Evolutionary conservation across 2,329 filamentous ascomycete genomes (phyloP).

Genomic region (Trichoderma pleuroti): DNA sequence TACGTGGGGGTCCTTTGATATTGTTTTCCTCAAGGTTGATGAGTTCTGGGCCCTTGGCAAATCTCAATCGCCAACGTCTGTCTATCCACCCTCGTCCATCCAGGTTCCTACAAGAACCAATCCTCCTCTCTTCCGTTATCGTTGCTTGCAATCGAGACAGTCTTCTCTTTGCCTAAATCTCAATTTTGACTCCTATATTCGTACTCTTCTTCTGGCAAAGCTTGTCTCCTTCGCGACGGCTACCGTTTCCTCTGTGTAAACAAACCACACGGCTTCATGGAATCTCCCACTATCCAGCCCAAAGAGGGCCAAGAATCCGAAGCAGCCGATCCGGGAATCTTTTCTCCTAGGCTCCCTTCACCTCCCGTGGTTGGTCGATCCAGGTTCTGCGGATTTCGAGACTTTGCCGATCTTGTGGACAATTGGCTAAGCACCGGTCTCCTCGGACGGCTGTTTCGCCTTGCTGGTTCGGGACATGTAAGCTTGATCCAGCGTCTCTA

Average conservation of each 20-base stretch:
- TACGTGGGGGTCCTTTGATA: neutral
- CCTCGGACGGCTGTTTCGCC: slow-evolving; percentile 60
- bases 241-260: neutral
- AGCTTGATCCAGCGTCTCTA: slow-evolving; percentile 25
- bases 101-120: neutral
- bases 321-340: neutral
- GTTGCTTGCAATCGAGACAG: neutral
- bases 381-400: slow-evolving; percentile 33
- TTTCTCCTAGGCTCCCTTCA: slow-evolving; percentile 10
- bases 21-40: neutral
- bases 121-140: neutral
- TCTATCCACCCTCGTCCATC: neutral
- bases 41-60: neutral
- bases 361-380: slow-evolving; percentile 23
- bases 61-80: neutral
- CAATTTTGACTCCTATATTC: neutral
- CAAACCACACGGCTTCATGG: neutral
- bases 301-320: neutral
- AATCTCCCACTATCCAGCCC: neutral
- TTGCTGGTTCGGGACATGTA: slow-evolving; percentile 67
- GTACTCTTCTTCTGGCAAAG: neutral
- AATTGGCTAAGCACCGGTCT: slow-evolving; percentile 39
- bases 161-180: neutral
- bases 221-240: neutral
- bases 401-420: slow-evolving; percentile 37